Percentiles rank a stretch among this genome's conserved stretches.
These are phyloP conservation scores for Pisolithus tinctorius DNA, from an alignment of 768 basidiomycete genomes.

Conservation along the genomic window DNA sequence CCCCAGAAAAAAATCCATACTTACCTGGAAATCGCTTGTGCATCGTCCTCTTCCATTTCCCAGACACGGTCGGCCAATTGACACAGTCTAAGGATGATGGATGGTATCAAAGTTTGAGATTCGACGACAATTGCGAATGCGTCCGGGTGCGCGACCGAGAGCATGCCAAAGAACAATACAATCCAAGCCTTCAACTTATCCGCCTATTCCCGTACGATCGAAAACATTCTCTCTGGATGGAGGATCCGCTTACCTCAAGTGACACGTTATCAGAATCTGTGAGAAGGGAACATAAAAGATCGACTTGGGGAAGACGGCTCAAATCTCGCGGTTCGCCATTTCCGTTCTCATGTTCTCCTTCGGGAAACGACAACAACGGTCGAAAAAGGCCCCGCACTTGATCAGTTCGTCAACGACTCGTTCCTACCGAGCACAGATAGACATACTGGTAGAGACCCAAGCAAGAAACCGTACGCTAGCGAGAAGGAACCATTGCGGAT, in stretches of 20 bases:
- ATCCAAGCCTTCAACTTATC: slow-evolving; percentile 31
- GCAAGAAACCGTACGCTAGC: slow-evolving; percentile 45
- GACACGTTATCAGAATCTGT: slow-evolving; percentile 35
- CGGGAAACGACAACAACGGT: slow-evolving; percentile 35
- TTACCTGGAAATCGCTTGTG: slow-evolving; percentile 25
- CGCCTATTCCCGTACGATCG: slow-evolving; percentile 19
- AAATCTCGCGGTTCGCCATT: slow-evolving; percentile 18
- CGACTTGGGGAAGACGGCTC: slow-evolving; percentile 37
- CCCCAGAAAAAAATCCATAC: neutral
- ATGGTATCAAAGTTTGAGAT: slow-evolving; percentile 56
- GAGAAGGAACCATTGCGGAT: slow-evolving; percentile 46
- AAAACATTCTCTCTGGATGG: neutral
- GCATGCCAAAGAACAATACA: slow-evolving; percentile 34
- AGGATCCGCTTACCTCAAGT: slow-evolving; percentile 32
- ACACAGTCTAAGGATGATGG: slow-evolving; percentile 51
- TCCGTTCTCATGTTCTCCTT: slow-evolving; percentile 13
- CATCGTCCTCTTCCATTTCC: slow-evolving; percentile 50
- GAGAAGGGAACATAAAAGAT: slow-evolving; percentile 42
- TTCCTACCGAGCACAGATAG: slow-evolving; percentile 1
- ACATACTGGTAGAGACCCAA: slow-evolving; percentile 42
- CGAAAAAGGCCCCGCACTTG: slow-evolving; percentile 39
- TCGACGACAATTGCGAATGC: slow-evolving; percentile 33
- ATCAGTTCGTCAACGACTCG: slow-evolving; percentile 9
- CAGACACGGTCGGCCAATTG: slow-evolving; percentile 52
- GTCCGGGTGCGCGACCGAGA: slow-evolving; percentile 34